Percentiles rank a stretch among this genome's conserved stretches.
These are phyloP conservation scores for Ophiorrhiza pumila DNA, from an alignment of 257 asterid genomes.

Conservation along the genomic window DNA sequence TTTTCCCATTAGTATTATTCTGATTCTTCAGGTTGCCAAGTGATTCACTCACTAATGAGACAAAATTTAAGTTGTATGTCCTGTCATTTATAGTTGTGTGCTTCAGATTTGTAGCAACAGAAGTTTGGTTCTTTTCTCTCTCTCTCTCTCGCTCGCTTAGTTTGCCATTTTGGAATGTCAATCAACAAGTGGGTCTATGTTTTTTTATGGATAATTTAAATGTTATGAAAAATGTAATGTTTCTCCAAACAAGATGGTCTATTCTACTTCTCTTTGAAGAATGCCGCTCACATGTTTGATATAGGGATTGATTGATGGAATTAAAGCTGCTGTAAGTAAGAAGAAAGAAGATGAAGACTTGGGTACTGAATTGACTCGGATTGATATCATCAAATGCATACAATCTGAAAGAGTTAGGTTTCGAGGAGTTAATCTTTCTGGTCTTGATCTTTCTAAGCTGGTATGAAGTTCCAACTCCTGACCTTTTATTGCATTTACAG, in stretches of 20 bases:
- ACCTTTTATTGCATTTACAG: not conserved
- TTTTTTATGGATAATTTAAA: not conserved
- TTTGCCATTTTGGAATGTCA: not conserved
- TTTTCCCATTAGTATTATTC: not conserved
- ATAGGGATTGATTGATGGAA: slow-evolving; percentile 75
- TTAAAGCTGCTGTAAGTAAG: slow-evolving; percentile 48
- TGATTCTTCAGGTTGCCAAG: not conserved
- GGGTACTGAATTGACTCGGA: slow-evolving; percentile 79
- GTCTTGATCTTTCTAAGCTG: slow-evolving; percentile 90
- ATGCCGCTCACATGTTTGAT: slow-evolving; percentile 1
- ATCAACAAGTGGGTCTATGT: not conserved
- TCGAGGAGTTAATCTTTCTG: slow-evolving; percentile 92
- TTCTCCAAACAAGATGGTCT: not conserved
- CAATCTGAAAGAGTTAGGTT: slow-evolving; percentile 88
- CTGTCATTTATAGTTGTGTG: no score
- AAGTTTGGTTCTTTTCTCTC: no score
- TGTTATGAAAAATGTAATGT: not conserved
- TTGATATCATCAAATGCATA: slow-evolving; percentile 87
- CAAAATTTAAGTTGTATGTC: not conserved
- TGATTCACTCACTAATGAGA: not conserved
- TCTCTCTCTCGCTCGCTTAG: not conserved
- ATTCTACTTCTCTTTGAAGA: not conserved
- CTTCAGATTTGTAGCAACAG: not conserved
- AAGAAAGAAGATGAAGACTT: slow-evolving; percentile 76
- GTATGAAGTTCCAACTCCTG: slow-evolving; percentile 34